Conservation (phyloP, 2,329 filamentous ascomycete genomes). For the Uncinocarpus reesii region DNA sequence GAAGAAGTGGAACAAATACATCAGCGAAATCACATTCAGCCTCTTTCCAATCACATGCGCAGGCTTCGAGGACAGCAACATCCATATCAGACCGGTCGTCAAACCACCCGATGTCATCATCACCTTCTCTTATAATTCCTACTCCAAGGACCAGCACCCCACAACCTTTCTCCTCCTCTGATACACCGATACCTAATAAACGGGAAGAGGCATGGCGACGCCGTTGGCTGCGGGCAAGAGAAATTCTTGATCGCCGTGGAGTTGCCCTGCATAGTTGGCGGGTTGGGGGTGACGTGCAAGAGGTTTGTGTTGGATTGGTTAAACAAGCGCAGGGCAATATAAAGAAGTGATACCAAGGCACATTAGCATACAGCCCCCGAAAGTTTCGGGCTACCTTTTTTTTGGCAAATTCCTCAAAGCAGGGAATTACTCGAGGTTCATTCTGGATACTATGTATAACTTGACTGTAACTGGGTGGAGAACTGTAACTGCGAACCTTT, state of each 20-base stretch:
- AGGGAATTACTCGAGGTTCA: no score
- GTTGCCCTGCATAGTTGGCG: slow-evolving; percentile 40
- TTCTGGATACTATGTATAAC: no score
- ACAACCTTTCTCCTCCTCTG: slow-evolving; percentile 12
- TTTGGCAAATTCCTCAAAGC: no score
- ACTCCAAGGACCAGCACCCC: slow-evolving; percentile 2
- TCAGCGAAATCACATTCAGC: slow-evolving; percentile 13
- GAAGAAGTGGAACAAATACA: slow-evolving; percentile 19
- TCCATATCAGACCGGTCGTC: not conserved
- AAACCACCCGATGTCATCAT: not conserved
- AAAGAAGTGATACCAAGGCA: not conserved
- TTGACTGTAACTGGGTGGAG: no score
- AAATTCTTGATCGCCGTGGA: slow-evolving; percentile 33
- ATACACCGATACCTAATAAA: slow-evolving; percentile 30
- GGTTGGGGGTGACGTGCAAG: slow-evolving; percentile 37
- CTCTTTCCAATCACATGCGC: slow-evolving; percentile 7
- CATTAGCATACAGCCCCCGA: no score
- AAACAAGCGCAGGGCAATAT: slow-evolving; percentile 25
- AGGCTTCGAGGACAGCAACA: not conserved
- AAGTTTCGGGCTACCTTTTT: no score
- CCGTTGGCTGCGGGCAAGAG: slow-evolving; percentile 38
- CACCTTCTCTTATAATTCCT: slow-evolving; percentile 3
- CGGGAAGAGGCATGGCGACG: slow-evolving; percentile 42
- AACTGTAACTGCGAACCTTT: no score
- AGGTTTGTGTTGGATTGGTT: slow-evolving; percentile 36